A percentile compares a stretch with the other conserved stretches of the same genome.
Evolutionary conservation across 108 stramenopile species (phyloP).

Genomic region (Cyclotella atomus): DNA sequence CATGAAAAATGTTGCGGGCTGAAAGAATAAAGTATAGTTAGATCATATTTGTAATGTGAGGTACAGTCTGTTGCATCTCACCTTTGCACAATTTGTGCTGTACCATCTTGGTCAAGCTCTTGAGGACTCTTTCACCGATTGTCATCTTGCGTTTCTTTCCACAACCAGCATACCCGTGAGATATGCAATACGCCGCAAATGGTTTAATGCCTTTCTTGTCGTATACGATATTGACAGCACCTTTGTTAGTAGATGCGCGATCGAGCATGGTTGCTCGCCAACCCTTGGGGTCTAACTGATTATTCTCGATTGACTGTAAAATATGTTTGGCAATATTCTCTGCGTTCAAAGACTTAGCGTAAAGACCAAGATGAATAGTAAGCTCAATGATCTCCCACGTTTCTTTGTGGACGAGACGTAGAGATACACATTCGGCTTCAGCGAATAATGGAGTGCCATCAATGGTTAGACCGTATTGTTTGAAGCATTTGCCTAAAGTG

Average conservation of each 20-base stretch:
- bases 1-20: not conserved
- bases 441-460: conserved; percentile 7
- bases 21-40: not conserved
- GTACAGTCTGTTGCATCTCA: not conserved
- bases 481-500: not conserved
- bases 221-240: not conserved
- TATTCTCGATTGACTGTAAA: not conserved
- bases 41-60: not conserved
- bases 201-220: not conserved
- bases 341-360: not conserved
- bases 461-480: not conserved
- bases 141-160: not conserved
- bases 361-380: not conserved
- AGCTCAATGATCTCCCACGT: not conserved
- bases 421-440: conserved; percentile 1
- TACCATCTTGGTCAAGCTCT: not conserved
- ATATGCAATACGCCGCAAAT: not conserved
- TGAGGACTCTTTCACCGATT: not conserved
- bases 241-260: conserved; percentile 5
- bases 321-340: not conserved
- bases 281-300: not conserved
- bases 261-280: conserved; percentile 2
- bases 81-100: not conserved
- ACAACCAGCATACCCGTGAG: not conserved
- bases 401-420: not conserved